Percentiles rank a stretch among this genome's conserved stretches.
These are phyloP conservation scores for Lasiodiplodia hormozganensis DNA, from an alignment of 2,329 filamentous ascomycete genomes.

Conservation along the genomic window DNA sequence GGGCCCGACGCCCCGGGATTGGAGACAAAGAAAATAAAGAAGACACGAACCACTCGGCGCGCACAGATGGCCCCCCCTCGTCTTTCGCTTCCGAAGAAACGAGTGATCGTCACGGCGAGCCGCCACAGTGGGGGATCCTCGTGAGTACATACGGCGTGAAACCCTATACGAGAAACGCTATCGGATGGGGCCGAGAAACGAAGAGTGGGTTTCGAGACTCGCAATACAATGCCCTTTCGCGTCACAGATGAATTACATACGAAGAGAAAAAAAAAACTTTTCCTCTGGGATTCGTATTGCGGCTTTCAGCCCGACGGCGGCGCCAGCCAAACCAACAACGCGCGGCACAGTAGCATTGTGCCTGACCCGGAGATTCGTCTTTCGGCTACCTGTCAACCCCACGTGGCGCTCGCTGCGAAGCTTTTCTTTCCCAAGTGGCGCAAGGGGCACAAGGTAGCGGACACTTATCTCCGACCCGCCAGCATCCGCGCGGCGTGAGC, in stretches of 20 bases:
- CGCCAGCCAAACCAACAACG: neutral
- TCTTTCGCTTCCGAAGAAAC: slow-evolving; percentile 12
- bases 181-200: neutral
- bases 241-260: neutral
- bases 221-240: neutral
- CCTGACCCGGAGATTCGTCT: slow-evolving; percentile 5
- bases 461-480: slow-evolving; percentile 12
- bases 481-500: slow-evolving; percentile 10
- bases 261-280: neutral
- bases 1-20: neutral
- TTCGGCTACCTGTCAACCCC: slow-evolving; percentile 8
- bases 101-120: slow-evolving; percentile 4
- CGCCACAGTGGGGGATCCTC: slow-evolving; percentile 13
- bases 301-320: neutral
- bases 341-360: neutral
- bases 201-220: neutral
- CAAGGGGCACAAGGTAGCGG: neutral
- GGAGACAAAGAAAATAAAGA: neutral
- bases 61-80: neutral
- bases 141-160: neutral
- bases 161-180: neutral
- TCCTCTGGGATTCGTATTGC: neutral
- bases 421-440: neutral
- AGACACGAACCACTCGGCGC: slow-evolving; percentile 5
- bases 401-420: slow-evolving; percentile 13